These are phyloP conservation scores for Phoenix roebelenii DNA, from an alignment of 176 grass and related monocot species.

Conservation along the genomic window DNA sequence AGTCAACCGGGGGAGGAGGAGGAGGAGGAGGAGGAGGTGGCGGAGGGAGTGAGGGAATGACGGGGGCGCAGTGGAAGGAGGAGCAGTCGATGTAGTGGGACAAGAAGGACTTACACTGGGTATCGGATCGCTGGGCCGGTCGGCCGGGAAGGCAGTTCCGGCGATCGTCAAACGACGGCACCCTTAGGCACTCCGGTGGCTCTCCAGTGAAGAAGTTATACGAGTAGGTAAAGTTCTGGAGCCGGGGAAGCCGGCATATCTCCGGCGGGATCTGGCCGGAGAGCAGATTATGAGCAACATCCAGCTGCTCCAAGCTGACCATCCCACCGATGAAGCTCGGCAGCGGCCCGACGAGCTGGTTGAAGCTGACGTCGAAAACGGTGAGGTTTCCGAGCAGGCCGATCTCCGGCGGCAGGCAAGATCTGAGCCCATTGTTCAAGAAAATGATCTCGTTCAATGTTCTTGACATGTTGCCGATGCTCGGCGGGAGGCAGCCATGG, in stretches of 20 bases:
- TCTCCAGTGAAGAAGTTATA: constrained; percentile 74
- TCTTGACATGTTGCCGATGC: constrained; percentile 65
- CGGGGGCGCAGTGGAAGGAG: neutral
- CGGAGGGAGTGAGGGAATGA: neutral
- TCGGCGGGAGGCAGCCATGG: constrained; percentile 55
- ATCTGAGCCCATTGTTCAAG: constrained; percentile 57
- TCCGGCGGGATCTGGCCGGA: constrained; percentile 44
- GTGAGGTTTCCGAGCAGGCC: constrained; percentile 40
- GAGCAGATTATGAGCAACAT: constrained; percentile 64
- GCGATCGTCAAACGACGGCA: constrained; percentile 28
- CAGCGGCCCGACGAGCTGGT: constrained; percentile 54
- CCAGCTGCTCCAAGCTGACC: constrained; percentile 49
- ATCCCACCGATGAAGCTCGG: constrained; percentile 41
- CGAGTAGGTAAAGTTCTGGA: constrained; percentile 73
- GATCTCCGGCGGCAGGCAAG: constrained; percentile 60
- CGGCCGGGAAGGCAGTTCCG: constrained; percentile 52
- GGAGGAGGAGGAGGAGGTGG: too few species aligned
- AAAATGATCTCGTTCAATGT: constrained; percentile 75
- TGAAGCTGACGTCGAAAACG: constrained; percentile 70
- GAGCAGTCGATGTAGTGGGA: constrained; percentile 36
- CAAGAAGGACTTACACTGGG: constrained; percentile 48
- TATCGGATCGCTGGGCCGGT: constrained; percentile 44
- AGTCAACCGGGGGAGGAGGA: constrained; percentile 10
- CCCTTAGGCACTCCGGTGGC: constrained; percentile 41
- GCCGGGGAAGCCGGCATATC: constrained; percentile 48